phyloP scores from a whole-genome alignment of 345 rosid species.

The Gossypium longicalyx region DNA sequence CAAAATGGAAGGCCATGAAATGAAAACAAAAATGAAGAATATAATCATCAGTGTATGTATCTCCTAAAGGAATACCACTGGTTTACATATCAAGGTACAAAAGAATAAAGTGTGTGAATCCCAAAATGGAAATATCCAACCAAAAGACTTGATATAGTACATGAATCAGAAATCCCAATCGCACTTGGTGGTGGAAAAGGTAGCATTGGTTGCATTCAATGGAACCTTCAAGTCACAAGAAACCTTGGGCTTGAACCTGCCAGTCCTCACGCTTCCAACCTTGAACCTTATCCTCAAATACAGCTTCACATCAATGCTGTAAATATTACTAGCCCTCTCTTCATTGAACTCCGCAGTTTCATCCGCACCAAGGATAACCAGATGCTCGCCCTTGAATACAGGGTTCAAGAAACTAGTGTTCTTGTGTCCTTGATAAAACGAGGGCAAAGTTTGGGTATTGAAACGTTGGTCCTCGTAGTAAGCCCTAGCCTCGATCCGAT shows the following conservation, averaged over 20 bases:
- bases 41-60: neutral
- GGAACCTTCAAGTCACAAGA: constrained; percentile 63
- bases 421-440: constrained; percentile 82
- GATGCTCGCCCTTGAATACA: constrained; percentile 33
- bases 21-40: neutral
- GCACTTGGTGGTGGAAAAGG: constrained; percentile 32
- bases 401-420: constrained; percentile 49
- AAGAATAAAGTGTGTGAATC: neutral
- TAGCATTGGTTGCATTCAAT: constrained; percentile 19
- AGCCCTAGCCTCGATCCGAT: constrained; percentile 44
- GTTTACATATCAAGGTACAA: neutral
- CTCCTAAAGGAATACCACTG: neutral
- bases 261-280: constrained; percentile 47
- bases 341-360: constrained; percentile 22
- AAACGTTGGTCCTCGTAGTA: constrained; percentile 42
- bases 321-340: constrained; percentile 41
- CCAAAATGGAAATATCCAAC: neutral
- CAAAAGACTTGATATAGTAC: neutral
- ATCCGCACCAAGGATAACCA: constrained; percentile 28
- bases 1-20: neutral
- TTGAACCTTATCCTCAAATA: constrained; percentile 56
- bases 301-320: constrained; percentile 48
- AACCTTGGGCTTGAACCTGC: constrained; percentile 48
- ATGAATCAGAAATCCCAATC: constrained; percentile 41
- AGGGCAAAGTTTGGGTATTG: constrained; percentile 19